Conservation (phyloP, 306 rosid species). For the Prunus campanulata region DNA sequence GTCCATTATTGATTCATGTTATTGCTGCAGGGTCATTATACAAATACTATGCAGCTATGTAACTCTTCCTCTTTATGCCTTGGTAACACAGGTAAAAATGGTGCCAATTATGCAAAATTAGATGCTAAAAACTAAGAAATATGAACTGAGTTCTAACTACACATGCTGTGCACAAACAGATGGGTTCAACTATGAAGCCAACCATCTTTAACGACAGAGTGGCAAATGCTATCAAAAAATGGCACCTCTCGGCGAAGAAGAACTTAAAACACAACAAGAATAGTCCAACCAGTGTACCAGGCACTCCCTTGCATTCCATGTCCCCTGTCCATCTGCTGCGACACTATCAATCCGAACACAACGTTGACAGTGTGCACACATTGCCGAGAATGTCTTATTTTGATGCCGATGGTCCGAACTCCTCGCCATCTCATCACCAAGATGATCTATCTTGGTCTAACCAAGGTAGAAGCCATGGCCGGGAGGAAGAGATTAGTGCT, state of each 20-base stretch:
- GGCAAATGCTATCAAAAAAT: constrained; percentile 52
- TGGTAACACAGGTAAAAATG: constrained; percentile 70
- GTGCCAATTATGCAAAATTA: background rate
- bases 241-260: constrained; percentile 64
- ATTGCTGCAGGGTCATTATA: constrained; percentile 49
- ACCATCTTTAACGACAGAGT: constrained; percentile 73
- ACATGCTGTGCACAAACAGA: constrained; percentile 29
- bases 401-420: constrained; percentile 22
- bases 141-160: background rate
- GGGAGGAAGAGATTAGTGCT: background rate
- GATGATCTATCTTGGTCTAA: constrained; percentile 18
- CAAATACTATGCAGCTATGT: constrained; percentile 87
- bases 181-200: constrained; percentile 84
- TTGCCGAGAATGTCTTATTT: constrained; percentile 33
- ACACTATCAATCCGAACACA: constrained; percentile 24
- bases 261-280: constrained; percentile 40
- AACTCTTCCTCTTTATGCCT: constrained; percentile 84
- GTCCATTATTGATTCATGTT: background rate
- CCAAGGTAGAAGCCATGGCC: background rate
- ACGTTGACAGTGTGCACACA: constrained; percentile 31
- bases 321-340: constrained; percentile 62
- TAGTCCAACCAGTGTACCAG: constrained; percentile 35
- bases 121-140: background rate
- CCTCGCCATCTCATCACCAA: constrained; percentile 19
- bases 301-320: constrained; percentile 41